Conservation (phyloP, 2,329 filamentous ascomycete genomes). For the Penicillium corylophilum region DNA sequence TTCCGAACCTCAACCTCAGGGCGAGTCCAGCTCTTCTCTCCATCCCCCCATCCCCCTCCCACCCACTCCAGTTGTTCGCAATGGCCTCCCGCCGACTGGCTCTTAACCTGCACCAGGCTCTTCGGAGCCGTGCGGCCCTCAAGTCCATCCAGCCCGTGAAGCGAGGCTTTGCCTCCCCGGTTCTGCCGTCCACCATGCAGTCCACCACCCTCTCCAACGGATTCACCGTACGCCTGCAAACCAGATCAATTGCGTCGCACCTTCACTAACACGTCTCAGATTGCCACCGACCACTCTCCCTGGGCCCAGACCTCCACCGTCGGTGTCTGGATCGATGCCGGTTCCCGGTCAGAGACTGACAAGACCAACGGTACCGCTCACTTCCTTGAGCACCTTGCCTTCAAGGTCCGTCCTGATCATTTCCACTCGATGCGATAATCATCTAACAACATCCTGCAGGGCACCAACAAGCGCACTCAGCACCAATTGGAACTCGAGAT, state of each 20-base stretch:
- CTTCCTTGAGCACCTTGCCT: slow-evolving; percentile 99
- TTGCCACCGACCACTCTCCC: slow-evolving; percentile 96
- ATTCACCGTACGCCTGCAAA: slow-evolving; percentile 69
- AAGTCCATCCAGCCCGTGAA: slow-evolving; percentile 73
- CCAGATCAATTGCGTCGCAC: slow-evolving; percentile 22
- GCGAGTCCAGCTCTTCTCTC: slow-evolving; percentile 47
- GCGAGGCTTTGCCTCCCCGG: slow-evolving; percentile 87
- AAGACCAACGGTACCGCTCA: slow-evolving; percentile 99
- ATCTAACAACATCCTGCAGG: slow-evolving; percentile 48
- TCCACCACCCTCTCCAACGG: slow-evolving; percentile 96
- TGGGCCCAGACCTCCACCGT: slow-evolving; percentile 98
- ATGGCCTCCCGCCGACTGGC: slow-evolving; percentile 98
- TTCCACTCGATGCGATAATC: background rate
- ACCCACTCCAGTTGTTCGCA: slow-evolving; percentile 39
- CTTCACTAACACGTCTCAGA: slow-evolving; percentile 56
- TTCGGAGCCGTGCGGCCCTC: slow-evolving; percentile 83
- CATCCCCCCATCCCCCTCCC: slow-evolving; percentile 47
- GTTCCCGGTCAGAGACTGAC: slow-evolving; percentile 95
- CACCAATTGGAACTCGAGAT: slow-evolving; percentile 99
- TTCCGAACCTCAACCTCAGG: slow-evolving; percentile 44
- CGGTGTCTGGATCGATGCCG: slow-evolving; percentile 99
- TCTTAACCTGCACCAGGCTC: slow-evolving; percentile 85
- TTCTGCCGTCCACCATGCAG: slow-evolving; percentile 79
- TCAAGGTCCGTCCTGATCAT: slow-evolving; percentile 70
- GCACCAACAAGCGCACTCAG: slow-evolving; percentile 90